Conservation (phyloP, 2,329 filamentous ascomycete genomes). For the Plectosphaerella plurivora region DNA sequence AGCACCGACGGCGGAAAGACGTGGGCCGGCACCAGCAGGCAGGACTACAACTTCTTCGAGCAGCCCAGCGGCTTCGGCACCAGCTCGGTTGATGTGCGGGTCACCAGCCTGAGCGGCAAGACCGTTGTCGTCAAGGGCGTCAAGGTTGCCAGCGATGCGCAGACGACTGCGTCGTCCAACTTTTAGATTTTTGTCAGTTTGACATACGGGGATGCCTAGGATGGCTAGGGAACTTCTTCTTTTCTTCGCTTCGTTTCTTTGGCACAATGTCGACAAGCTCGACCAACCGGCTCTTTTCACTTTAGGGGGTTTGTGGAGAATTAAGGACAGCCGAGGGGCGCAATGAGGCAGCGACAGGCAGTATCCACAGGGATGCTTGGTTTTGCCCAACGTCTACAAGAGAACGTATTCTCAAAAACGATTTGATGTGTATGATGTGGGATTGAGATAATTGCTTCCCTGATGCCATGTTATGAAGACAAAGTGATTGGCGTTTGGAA, state of each 20-base stretch:
- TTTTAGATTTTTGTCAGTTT: conserved; percentile 17
- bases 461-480: not conserved
- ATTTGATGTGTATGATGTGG: too few species aligned
- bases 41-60: conserved; percentile 60
- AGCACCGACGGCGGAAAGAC: conserved; percentile 54
- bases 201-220: not conserved
- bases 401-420: too few species aligned
- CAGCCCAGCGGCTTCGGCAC: conserved; percentile 52
- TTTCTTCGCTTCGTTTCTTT: conserved; percentile 3
- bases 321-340: not conserved
- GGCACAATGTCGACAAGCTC: not conserved
- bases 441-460: not conserved
- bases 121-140: conserved; percentile 48
- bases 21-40: conserved; percentile 52
- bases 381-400: too few species aligned
- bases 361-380: not conserved
- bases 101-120: conserved; percentile 49
- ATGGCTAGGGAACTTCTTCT: not conserved
- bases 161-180: conserved; percentile 25
- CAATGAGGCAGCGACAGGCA: not conserved
- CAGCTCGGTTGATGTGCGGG: conserved; percentile 46
- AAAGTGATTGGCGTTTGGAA: too few species aligned
- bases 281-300: not conserved
- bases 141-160: conserved; percentile 26
- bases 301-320: not conserved